A percentile compares a stretch with the other conserved stretches of the same genome.
These are phyloP conservation scores for Alternaria dauci DNA, from an alignment of 2,329 filamentous ascomycete species.

Conservation along the genomic window DNA sequence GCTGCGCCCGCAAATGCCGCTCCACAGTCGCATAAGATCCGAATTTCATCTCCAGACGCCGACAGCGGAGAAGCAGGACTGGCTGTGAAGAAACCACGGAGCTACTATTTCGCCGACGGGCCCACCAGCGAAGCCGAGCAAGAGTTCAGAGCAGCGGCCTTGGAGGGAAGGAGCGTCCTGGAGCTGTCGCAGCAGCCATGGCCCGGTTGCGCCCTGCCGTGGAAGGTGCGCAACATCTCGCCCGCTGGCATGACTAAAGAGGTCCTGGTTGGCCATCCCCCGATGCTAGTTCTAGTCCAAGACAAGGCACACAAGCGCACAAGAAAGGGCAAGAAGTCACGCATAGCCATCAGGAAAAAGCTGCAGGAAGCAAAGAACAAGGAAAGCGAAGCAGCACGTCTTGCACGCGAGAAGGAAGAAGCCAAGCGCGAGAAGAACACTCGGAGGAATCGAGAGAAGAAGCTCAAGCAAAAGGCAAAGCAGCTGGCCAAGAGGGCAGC, in stretches of 20 bases:
- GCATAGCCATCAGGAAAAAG: conserved; percentile 48
- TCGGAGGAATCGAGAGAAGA: conserved; percentile 49
- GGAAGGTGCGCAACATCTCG: conserved; percentile 46
- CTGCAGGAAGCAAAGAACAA: conserved; percentile 37
- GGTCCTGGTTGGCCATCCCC: conserved; percentile 43
- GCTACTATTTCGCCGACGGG: conserved; percentile 48
- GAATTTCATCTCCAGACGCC: conserved; percentile 42
- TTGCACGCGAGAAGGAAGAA: conserved; percentile 45
- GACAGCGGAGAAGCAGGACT: conserved; percentile 38
- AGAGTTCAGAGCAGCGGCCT: conserved; percentile 37
- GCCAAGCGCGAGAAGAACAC: conserved; percentile 48
- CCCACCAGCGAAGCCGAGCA: conserved; percentile 31
- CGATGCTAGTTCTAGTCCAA: conserved; percentile 28
- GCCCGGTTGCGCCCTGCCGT: conserved; percentile 48
- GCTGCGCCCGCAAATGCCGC: conserved; percentile 34
- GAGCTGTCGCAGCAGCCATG: conserved; percentile 42
- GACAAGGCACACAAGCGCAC: conserved; percentile 36
- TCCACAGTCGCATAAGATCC: conserved; percentile 39
- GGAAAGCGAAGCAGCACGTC: conserved; percentile 32
- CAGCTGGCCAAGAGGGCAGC: conserved; percentile 44
- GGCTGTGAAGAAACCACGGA: conserved; percentile 39
- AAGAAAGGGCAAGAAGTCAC: conserved; percentile 47
- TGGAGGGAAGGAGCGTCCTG: conserved; percentile 40
- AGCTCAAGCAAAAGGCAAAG: conserved; percentile 49
- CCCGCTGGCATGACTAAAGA: conserved; percentile 41